These are phyloP conservation scores for Effrenium voratum DNA, from an alignment of 73 alveolate genomes.

Conservation along the genomic window DNA sequence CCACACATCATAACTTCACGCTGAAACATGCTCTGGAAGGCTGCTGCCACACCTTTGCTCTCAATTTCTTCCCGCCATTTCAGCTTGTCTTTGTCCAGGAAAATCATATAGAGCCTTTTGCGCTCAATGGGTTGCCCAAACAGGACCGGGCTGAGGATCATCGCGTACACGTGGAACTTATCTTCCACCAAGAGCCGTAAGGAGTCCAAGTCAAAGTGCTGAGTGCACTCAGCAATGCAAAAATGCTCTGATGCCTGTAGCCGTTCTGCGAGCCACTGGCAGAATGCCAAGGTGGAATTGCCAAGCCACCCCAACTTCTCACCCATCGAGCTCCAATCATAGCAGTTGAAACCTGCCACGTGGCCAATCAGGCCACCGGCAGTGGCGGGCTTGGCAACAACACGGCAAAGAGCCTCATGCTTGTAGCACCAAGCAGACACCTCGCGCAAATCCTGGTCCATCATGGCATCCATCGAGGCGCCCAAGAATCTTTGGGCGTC, in stretches of 20 bases:
- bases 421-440: background rate
- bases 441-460: background rate
- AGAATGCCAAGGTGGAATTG: background rate
- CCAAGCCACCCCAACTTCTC: background rate
- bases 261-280: background rate
- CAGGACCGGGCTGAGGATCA: background rate
- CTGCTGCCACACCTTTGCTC: background rate
- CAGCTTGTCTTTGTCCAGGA: background rate
- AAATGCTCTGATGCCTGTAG: background rate
- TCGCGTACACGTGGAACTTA: background rate
- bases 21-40: background rate
- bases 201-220: background rate
- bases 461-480: no score
- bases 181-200: background rate
- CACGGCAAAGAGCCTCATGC: background rate
- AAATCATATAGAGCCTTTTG: background rate
- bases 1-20: background rate
- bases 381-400: background rate
- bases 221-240: background rate
- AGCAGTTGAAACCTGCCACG: constrained; percentile 3
- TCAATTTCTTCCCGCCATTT: background rate
- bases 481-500: no score
- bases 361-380: background rate
- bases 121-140: constrained; percentile 3
- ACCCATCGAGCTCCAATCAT: background rate